These are phyloP conservation scores for Aspergillus pseudoglaucus DNA, from an alignment of 2,329 filamentous ascomycete species.

Conservation along the genomic window DNA sequence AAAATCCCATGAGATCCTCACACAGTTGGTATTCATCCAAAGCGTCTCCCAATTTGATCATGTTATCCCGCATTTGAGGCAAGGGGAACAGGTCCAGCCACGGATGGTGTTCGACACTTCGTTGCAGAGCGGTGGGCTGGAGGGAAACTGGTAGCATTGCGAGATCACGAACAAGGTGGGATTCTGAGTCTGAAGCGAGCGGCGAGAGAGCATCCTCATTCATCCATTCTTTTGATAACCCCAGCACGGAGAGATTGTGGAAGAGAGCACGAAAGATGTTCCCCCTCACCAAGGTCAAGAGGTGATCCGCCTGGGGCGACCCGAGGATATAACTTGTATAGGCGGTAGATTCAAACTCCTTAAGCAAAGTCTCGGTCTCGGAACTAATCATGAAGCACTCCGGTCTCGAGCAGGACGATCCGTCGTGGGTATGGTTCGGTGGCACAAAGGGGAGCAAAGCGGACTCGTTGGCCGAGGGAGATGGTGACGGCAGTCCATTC, in stretches of 20 bases:
- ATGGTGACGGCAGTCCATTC: no score
- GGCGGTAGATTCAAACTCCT: constrained; percentile 1
- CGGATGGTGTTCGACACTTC: constrained; percentile 16
- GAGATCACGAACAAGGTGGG: no score
- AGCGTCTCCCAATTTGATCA: constrained; percentile 10
- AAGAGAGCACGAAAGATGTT: constrained; percentile 10
- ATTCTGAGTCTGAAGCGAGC: no score
- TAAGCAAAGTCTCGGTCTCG: no score
- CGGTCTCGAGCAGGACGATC: no score
- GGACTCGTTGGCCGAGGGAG: no score
- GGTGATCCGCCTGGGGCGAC: constrained; percentile 6
- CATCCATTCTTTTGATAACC: no score
- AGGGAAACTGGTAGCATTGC: background rate
- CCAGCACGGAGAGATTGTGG: constrained; percentile 6
- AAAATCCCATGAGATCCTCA: constrained; percentile 13
- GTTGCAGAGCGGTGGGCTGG: constrained; percentile 6
- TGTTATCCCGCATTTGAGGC: constrained; percentile 15
- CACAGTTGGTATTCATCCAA: constrained; percentile 21
- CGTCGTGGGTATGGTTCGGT: no score
- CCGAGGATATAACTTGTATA: background rate
- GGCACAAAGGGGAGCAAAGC: background rate
- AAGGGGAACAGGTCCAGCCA: constrained; percentile 27
- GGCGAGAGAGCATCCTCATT: no score
- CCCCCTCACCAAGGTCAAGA: constrained; percentile 7
- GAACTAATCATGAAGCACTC: no score